phyloP scores from a whole-genome alignment of 1,284 basidiomycete species.

The Gomphus sp. region DNA sequence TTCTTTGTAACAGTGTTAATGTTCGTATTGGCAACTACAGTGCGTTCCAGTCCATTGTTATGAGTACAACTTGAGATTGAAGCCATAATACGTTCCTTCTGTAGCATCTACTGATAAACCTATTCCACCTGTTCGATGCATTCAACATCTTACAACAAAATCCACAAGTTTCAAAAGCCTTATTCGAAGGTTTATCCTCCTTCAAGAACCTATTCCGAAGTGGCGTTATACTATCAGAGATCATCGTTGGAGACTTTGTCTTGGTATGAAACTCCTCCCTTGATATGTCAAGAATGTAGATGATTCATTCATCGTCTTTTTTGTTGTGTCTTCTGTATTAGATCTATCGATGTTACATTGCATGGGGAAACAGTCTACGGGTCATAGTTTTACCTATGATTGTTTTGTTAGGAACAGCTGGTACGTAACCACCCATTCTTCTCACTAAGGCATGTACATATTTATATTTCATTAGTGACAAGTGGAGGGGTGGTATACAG shows the following conservation, averaged over 20 bases:
- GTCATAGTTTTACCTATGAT: constrained; percentile 6
- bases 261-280: neutral
- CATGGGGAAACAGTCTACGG: neutral
- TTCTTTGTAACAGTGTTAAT: neutral
- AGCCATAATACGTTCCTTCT: neutral
- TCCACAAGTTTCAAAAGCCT: neutral
- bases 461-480: neutral
- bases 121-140: neutral
- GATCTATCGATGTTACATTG: constrained; percentile 6
- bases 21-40: constrained; percentile 1
- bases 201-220: neutral
- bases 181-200: neutral
- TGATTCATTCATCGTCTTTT: neutral
- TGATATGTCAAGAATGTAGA: neutral
- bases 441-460: too few relatives aligned
- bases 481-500: neutral
- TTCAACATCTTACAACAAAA: neutral
- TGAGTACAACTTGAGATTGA: too few relatives aligned
- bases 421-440: neutral
- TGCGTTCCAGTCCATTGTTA: neutral
- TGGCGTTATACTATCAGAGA: neutral
- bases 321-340: neutral
- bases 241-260: constrained; percentile 2
- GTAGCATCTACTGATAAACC: constrained; percentile 3
- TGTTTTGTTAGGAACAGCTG: neutral